phyloP scores from a whole-genome alignment of 768 basidiomycete species.

The Kwoniella newhampshirensis region DNA sequence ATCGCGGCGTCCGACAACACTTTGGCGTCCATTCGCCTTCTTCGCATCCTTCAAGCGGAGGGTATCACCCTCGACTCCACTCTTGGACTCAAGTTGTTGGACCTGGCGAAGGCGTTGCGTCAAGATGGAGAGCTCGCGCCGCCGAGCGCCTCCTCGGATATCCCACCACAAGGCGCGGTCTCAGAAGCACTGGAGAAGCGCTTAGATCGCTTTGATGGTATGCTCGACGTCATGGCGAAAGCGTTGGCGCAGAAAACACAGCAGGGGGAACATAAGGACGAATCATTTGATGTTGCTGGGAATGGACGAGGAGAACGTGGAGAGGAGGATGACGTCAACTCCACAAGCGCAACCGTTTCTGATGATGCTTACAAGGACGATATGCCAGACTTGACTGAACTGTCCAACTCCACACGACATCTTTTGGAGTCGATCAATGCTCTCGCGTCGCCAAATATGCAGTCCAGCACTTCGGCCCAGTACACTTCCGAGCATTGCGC shows the following conservation, averaged over 20 bases:
- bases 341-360: no score
- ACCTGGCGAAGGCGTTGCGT: constrained; percentile 24
- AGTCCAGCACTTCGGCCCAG: not conserved
- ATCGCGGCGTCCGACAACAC: constrained; percentile 20
- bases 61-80: constrained; percentile 26
- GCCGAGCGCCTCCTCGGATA: not conserved
- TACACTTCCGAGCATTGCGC: not conserved
- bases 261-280: not conserved
- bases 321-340: no score
- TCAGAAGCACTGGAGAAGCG: constrained; percentile 3
- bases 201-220: constrained; percentile 28
- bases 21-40: constrained; percentile 16
- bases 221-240: constrained; percentile 36
- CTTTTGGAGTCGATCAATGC: constrained; percentile 10
- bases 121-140: constrained; percentile 19
- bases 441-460: constrained; percentile 3
- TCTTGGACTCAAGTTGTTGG: constrained; percentile 32
- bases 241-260: constrained; percentile 18
- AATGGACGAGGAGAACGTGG: not conserved
- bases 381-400: constrained; percentile 1
- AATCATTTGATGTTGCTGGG: not conserved
- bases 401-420: not conserved
- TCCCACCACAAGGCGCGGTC: not conserved
- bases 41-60: constrained; percentile 28
- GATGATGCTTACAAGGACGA: no score